Conservation (phyloP, 2,329 filamentous ascomycete species). For the Curvularia hawaiiensis region DNA sequence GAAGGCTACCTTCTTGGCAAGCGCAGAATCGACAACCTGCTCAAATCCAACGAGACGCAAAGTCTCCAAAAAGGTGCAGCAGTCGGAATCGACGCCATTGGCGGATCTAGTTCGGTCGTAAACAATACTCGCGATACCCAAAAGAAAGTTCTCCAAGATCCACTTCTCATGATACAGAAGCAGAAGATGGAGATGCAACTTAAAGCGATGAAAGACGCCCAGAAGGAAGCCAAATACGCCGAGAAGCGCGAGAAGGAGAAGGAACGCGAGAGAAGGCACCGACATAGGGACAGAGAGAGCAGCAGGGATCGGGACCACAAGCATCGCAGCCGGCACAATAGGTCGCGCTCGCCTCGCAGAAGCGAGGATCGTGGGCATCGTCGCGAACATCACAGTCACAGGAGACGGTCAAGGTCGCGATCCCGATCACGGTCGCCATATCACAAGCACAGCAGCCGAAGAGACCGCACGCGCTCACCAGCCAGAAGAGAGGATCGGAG, state of each 20-base stretch:
- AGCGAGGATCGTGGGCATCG: slow-evolving; percentile 28
- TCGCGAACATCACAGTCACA: slow-evolving; percentile 24
- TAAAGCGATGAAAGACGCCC: slow-evolving; percentile 64
- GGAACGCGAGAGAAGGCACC: slow-evolving; percentile 56
- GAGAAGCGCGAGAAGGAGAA: slow-evolving; percentile 44
- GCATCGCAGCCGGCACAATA: slow-evolving; percentile 39
- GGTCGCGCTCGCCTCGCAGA: slow-evolving; percentile 45
- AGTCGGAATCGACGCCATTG: slow-evolving; percentile 55
- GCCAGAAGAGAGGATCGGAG: slow-evolving; percentile 24
- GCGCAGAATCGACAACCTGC: slow-evolving; percentile 84
- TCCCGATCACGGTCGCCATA: slow-evolving; percentile 23
- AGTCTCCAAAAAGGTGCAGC: slow-evolving; percentile 68
- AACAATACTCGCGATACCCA: slow-evolving; percentile 81
- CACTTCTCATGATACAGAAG: slow-evolving; percentile 89
- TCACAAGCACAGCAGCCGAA: slow-evolving; percentile 11
- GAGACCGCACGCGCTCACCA: slow-evolving; percentile 28
- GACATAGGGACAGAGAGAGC: slow-evolving; percentile 43
- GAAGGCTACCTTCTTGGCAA: slow-evolving; percentile 94
- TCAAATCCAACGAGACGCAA: slow-evolving; percentile 76
- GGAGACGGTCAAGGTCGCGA: slow-evolving; percentile 27
- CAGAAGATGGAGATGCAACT: slow-evolving; percentile 70
- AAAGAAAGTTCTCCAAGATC: slow-evolving; percentile 87
- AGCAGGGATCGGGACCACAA: slow-evolving; percentile 24
- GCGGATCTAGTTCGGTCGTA: slow-evolving; percentile 58
- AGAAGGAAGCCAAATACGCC: slow-evolving; percentile 46